phyloP scores from a whole-genome alignment of 202 grass and related monocot species.

The Digitaria exilis region DNA sequence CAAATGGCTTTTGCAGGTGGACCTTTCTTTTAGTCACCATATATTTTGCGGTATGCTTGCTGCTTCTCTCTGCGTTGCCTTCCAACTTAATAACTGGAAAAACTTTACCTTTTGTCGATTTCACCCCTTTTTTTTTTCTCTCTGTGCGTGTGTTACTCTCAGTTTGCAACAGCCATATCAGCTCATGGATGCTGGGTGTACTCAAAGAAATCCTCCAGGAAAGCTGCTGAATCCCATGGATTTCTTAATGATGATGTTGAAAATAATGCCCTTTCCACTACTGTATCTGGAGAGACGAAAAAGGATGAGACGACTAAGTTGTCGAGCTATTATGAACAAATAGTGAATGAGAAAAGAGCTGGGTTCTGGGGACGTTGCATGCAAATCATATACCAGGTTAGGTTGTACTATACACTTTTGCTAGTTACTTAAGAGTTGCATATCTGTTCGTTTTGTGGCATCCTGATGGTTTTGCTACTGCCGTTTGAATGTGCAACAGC shows the following conservation, averaged over 20 bases:
- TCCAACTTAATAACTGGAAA: background rate
- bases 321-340: constrained; percentile 48
- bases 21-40: constrained; percentile 75
- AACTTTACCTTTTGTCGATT: background rate
- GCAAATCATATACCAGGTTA: constrained; percentile 89
- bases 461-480: background rate
- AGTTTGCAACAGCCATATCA: constrained; percentile 78
- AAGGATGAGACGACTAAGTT: constrained; percentile 29
- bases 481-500: background rate
- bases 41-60: constrained; percentile 73
- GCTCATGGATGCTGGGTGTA: constrained; percentile 71
- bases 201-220: constrained; percentile 48
- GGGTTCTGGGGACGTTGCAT: constrained; percentile 69
- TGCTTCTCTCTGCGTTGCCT: constrained; percentile 13
- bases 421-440: background rate
- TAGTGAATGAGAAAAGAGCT: constrained; percentile 67
- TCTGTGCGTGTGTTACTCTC: constrained; percentile 21
- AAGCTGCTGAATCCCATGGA: constrained; percentile 58
- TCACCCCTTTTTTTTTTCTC: constrained; percentile 19
- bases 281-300: constrained; percentile 40
- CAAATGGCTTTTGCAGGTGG: constrained; percentile 73
- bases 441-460: constrained; percentile 1
- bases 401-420: background rate
- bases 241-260: constrained; percentile 65
- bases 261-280: constrained; percentile 36